Evolutionary conservation across 768 basidiomycete species (phyloP).

Genomic region (Fomitopsis pulvina): DNA sequence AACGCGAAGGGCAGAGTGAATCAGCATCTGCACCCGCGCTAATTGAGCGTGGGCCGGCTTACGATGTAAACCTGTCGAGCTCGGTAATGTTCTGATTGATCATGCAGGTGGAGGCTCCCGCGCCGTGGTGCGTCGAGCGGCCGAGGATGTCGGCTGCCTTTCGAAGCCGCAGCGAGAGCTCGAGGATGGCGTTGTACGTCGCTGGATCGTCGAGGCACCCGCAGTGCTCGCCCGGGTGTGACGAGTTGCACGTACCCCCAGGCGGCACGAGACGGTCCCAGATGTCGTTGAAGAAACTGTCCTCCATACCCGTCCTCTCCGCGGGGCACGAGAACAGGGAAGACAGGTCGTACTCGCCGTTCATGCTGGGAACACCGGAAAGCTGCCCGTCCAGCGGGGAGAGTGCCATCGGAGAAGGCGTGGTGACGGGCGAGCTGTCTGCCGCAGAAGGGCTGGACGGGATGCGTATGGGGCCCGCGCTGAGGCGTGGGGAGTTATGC

Average conservation of each 20-base stretch:
- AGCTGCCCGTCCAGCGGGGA: slow-evolving; percentile 15
- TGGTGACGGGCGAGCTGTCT: slow-evolving; percentile 15
- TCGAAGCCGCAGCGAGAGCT: slow-evolving; percentile 58
- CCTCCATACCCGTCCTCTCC: slow-evolving; percentile 5
- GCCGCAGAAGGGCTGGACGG: slow-evolving; percentile 5
- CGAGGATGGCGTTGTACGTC: slow-evolving; percentile 53
- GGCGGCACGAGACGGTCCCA: slow-evolving; percentile 17
- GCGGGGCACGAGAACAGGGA: slow-evolving; percentile 16
- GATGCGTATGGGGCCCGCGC: slow-evolving; percentile 1
- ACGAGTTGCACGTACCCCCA: slow-evolving; percentile 7
- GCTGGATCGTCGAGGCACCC: slow-evolving; percentile 50
- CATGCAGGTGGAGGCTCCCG: slow-evolving; percentile 24
- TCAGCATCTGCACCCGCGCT: slow-evolving; percentile 3
- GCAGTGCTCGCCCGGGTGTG: slow-evolving; percentile 36
- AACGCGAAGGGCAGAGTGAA: slow-evolving; percentile 2
- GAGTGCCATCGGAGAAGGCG: slow-evolving; percentile 15
- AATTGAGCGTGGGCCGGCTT: slow-evolving; percentile 15
- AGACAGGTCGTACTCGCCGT: slow-evolving; percentile 17
- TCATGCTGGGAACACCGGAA: slow-evolving; percentile 5
- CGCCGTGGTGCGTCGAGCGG: slow-evolving; percentile 35
- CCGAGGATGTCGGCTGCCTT: slow-evolving; percentile 50
- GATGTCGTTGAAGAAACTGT: slow-evolving; percentile 18
- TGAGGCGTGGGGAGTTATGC: slow-evolving; percentile 6
- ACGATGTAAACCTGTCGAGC: slow-evolving; percentile 49
- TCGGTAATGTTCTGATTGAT: slow-evolving; percentile 42